These are phyloP conservation scores for Diaporthe helianthi DNA, from an alignment of 2,329 filamentous ascomycete species.

Conservation along the genomic window DNA sequence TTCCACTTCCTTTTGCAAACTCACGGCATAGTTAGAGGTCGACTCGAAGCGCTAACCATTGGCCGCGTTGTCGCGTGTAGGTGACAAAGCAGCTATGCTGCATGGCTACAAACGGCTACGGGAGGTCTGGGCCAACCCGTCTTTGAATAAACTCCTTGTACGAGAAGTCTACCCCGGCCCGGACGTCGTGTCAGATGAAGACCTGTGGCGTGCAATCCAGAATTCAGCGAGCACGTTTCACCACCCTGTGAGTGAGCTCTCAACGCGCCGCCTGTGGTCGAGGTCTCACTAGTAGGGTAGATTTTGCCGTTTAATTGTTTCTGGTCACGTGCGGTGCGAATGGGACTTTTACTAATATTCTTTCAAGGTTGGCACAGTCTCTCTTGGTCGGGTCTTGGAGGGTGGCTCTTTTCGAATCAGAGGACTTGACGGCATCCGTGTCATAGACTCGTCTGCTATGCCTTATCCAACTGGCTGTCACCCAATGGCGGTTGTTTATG, in stretches of 20 bases:
- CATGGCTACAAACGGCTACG: neutral
- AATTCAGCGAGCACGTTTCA: slow-evolving; percentile 4
- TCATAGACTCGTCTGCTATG: neutral
- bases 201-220: neutral
- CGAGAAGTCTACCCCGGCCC: neutral
- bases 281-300: no score
- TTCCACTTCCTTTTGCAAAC: neutral
- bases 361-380: neutral
- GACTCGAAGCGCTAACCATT: neutral
- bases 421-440: slow-evolving; percentile 1
- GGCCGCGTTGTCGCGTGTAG: neutral
- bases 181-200: neutral
- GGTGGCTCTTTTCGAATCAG: neutral
- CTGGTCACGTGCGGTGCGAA: neutral
- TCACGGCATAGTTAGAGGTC: neutral
- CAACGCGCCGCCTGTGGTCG: no score
- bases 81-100: neutral
- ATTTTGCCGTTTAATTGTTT: neutral
- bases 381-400: neutral
- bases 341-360: neutral
- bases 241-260: neutral
- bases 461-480: neutral
- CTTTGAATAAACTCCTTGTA: neutral
- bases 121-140: neutral
- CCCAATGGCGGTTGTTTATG: neutral